Conservation (phyloP, 352 stramenopile species). For the Phytopythium cucurbitacearum region DNA sequence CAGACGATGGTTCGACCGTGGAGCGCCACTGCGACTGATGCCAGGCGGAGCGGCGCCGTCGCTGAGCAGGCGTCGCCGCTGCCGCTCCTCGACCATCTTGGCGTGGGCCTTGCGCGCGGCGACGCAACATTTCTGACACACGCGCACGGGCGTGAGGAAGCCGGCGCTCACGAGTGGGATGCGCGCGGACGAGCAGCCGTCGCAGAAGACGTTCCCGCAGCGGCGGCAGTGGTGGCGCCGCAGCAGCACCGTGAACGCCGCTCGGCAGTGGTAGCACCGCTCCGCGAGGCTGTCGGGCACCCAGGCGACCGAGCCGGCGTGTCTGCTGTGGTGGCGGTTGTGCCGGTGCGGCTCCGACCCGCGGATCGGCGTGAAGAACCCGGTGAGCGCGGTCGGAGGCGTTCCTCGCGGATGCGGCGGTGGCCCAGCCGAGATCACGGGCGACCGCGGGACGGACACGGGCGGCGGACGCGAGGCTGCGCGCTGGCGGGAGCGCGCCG, state of each 20-base stretch:
- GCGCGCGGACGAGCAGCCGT: constrained; percentile 75
- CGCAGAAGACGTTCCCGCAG: constrained; percentile 90
- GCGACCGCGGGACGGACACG: too few species aligned
- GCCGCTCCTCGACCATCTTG: constrained; percentile 57
- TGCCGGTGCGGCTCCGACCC: too few species aligned
- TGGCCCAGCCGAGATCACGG: too few species aligned
- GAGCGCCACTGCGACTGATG: neutral
- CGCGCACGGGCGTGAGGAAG: constrained; percentile 66
- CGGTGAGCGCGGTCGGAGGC: too few species aligned
- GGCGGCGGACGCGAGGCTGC: too few species aligned
- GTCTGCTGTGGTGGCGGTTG: too few species aligned
- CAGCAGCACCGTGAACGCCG: constrained; percentile 67
- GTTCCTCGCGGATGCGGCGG: too few species aligned
- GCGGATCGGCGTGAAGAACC: too few species aligned
- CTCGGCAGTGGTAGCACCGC: constrained; percentile 66
- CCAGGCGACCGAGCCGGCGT: constrained; percentile 29
- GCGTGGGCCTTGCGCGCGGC: constrained; percentile 67
- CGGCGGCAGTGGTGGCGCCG: constrained; percentile 83
- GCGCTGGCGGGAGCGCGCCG: too few species aligned
- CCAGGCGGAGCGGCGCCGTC: constrained; percentile 8
- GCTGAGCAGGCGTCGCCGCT: constrained; percentile 27
- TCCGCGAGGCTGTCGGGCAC: constrained; percentile 80
- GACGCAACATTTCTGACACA: constrained; percentile 78
- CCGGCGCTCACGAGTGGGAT: constrained; percentile 69
- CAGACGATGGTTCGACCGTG: neutral